Evolutionary conservation across 768 basidiomycete genomes (phyloP), one percentile per base, ranked within the genome.

Genomic region (Cyathus striatus): DNA sequence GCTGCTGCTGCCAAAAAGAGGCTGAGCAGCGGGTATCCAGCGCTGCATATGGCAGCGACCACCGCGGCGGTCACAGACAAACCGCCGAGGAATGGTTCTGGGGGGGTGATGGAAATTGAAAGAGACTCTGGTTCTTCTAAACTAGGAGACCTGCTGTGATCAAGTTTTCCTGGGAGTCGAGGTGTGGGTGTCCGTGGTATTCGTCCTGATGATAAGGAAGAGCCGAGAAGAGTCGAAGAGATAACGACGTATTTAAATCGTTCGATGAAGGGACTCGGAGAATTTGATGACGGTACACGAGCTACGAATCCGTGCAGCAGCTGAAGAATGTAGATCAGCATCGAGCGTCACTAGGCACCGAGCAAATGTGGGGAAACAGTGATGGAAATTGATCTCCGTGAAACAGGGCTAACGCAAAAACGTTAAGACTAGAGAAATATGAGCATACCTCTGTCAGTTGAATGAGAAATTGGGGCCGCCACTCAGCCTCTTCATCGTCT

Each of bases 221-320:
- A 59, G 3, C 84, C 77, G n/a, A 90, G 71, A 6, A 90, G 68
- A 6, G 86, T 79, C 2, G 87, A 89, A 3, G 87, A 87, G 46
- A 90, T 88, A 3, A 90, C 76, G 46, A 78, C 79, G 71, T 89
- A 90, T 58, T 89, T 89, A 76, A 90, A 89, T 32, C 76, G 82
- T 61, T 90, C 87, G 6, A 78, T 76, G 51, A 88, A 85, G 16
- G 73, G 69, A 48, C 63, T 73, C 3, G 69, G 58, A 5, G 66
- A 58, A 45, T 49, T 60, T 20, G 70, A 2, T n/a, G 18, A n/a
- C 6, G 41, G 41, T 16, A 32, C 26, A 32, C n/a, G n/a, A n/a
- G n/a, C n/a, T n/a, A n/a, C n/a, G n/a, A n/a, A n/a, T n/a, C n/a
- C n/a, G n/a, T n/a, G n/a, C n/a, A n/a, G n/a, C n/a, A n/a, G n/a